Base-by-base conservation (phyloP, 352 stramenopile genomes). In the Phytophthora idaei region DNA sequence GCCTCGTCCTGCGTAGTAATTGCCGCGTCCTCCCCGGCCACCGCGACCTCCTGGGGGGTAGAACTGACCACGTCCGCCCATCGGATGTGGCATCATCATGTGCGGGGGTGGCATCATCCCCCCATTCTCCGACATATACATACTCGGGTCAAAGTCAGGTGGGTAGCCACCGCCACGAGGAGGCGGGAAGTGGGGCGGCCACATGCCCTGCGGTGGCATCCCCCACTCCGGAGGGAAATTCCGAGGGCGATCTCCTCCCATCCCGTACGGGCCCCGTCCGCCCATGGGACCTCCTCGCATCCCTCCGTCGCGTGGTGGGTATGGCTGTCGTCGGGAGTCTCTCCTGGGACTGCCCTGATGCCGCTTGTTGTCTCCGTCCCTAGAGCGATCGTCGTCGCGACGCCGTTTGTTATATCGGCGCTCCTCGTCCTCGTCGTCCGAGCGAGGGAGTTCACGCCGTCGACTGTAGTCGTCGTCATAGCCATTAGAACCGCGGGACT, bases 51-150 rank as follows among this genome's bases (percentile, higher is more conserved):
- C 72, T 56, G 67, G 60, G 47, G 76, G 69, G 34, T 76, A 89
- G 53, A 69, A 89, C 46, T 78, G 76, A 3, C 73, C 72, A 0
- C 65, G 61, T n/a, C 76, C 79, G n/a, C 73, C 78, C 79, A 84
- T 86, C 28, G 72, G 81, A 50, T 75, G 67, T 27, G 77, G 77
- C 77, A 89, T 87, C 81, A 92, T 90, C 83, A 91, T 87, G 49
- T 78, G 70, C 1, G 79, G 81, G 14, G 81, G 82, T 1, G 76
- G 77, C 61, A 80, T 84, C 81, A 91, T 88, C 1, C 71, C 77
- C 4, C 78, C 64, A 29, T 80, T 85, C 47, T 94, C 82, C 15
- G 72, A 74, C 73, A 90, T 88, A 54, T 90, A 94, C 57, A 64
- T 62, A 56, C 69, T 91, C 25, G 77, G 82, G 53, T 92, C 85